A percentile compares a stretch with the other conserved stretches of the same genome.
Evolutionary conservation across 169 alveolate species (phyloP).

Genomic region (Plasmodium fragile): DNA sequence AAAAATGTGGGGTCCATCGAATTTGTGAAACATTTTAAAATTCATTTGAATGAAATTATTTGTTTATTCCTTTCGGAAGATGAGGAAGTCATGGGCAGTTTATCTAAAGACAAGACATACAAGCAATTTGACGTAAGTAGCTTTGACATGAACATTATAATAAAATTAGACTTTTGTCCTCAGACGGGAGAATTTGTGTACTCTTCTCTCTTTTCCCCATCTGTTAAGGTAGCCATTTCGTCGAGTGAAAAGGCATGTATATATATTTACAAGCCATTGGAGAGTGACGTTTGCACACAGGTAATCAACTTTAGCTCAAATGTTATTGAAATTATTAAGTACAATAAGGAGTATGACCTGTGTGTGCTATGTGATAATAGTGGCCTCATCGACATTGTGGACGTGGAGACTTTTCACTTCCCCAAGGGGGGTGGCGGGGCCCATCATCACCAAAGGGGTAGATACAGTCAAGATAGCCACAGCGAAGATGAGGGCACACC

Average conservation of each 20-base stretch:
- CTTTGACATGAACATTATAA: slow-evolving; percentile 83
- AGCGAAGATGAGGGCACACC: neutral
- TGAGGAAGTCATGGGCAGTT: slow-evolving; percentile 87
- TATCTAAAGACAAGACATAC: slow-evolving; percentile 87
- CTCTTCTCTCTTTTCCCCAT: slow-evolving; percentile 18
- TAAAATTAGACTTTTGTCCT: slow-evolving; percentile 75
- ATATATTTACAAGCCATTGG: slow-evolving; percentile 45
- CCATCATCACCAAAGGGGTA: neutral
- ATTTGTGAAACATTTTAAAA: slow-evolving; percentile 96
- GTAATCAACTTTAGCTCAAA: slow-evolving; percentile 24
- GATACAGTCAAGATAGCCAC: neutral
- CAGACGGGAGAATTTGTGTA: slow-evolving; percentile 40
- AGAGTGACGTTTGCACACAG: slow-evolving; percentile 48
- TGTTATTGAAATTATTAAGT: slow-evolving; percentile 80
- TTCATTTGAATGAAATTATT: slow-evolving; percentile 92
- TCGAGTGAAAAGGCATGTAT: slow-evolving; percentile 52
- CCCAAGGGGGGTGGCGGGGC: slow-evolving; percentile 80
- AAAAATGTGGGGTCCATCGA: slow-evolving; percentile 94
- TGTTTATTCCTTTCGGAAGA: slow-evolving; percentile 85
- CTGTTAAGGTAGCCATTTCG: slow-evolving; percentile 65
- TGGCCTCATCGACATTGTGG: slow-evolving; percentile 90
- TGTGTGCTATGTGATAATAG: slow-evolving; percentile 84
- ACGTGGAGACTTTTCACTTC: slow-evolving; percentile 83
- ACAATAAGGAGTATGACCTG: slow-evolving; percentile 77
- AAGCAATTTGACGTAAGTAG: slow-evolving; percentile 86